Evolutionary conservation across 1,139 yeast species (phyloP).

Genomic region (Arxiozyma slooffiae): DNA sequence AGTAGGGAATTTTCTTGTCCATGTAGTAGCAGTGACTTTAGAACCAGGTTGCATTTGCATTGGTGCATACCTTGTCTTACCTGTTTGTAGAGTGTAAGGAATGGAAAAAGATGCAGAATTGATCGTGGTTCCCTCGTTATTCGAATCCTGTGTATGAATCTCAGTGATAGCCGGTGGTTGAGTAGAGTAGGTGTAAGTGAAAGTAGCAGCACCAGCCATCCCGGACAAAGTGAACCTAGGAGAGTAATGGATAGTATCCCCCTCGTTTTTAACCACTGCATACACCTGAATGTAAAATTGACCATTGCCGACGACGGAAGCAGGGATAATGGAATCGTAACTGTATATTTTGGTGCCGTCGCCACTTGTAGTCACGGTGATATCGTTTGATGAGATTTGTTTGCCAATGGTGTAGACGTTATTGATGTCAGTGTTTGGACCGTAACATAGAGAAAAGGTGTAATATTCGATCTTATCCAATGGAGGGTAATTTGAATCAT

Average conservation of each 20-base stretch:
- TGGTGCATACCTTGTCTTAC: slow-evolving; percentile 68
- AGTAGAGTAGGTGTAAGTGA: slow-evolving; percentile 15
- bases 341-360: slow-evolving; percentile 16
- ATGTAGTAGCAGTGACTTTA: slow-evolving; percentile 52
- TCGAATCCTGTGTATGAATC: slow-evolving; percentile 31
- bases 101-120: slow-evolving; percentile 37
- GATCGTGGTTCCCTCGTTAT: slow-evolving; percentile 13
- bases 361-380: slow-evolving; percentile 15
- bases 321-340: slow-evolving; percentile 37
- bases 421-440: slow-evolving; percentile 43
- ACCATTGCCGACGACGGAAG: slow-evolving; percentile 48
- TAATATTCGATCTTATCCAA: slow-evolving; percentile 38
- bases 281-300: slow-evolving; percentile 60
- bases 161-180: slow-evolving; percentile 34
- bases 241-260: slow-evolving; percentile 61
- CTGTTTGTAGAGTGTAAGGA: slow-evolving; percentile 69
- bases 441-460: slow-evolving; percentile 58
- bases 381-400: slow-evolving; percentile 22
- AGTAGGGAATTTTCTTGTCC: slow-evolving; percentile 55
- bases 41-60: slow-evolving; percentile 84
- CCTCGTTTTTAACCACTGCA: slow-evolving; percentile 33
- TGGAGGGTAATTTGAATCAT: slow-evolving; percentile 41
- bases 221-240: slow-evolving; percentile 55
- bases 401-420: slow-evolving; percentile 34
- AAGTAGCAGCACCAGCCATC: slow-evolving; percentile 50